Conservation (phyloP, 495 filamentous ascomycete genomes). For the Penicillium pancosmium region DNA sequence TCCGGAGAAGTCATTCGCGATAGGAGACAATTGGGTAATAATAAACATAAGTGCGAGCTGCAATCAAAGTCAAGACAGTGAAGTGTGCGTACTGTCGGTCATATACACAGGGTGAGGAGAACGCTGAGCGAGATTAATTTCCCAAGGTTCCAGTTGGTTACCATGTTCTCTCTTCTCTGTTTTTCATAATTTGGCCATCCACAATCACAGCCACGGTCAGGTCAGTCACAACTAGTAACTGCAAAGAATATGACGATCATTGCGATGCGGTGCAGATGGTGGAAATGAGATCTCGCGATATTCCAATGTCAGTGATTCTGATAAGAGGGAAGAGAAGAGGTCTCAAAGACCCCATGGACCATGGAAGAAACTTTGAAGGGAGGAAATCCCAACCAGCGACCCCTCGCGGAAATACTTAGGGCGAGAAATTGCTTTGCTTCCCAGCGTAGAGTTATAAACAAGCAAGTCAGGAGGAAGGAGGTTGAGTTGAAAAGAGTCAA, state of each 20-base stretch:
- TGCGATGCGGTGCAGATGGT: background rate
- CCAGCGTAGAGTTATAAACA: constrained; percentile 5
- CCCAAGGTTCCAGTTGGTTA: background rate
- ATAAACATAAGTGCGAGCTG: background rate
- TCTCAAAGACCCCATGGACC: background rate
- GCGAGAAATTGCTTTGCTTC: constrained; percentile 3
- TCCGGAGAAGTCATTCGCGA: no score
- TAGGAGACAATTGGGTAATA: background rate
- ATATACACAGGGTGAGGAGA: constrained; percentile 27
- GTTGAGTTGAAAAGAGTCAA: constrained; percentile 40
- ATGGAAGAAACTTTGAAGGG: background rate
- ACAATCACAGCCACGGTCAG: background rate
- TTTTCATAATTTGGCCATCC: background rate
- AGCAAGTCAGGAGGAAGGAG: constrained; percentile 1
- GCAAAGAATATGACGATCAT: background rate
- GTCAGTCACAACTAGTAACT: background rate
- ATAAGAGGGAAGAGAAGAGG: background rate
- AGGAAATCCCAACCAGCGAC: background rate
- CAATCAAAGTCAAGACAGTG: background rate
- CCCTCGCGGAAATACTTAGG: constrained; percentile 5
- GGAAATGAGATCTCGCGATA: background rate
- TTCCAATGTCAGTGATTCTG: background rate
- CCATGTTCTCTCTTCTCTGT: background rate
- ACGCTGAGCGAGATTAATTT: constrained; percentile 4
- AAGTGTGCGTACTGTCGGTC: constrained; percentile 21